Evolutionary conservation across 2,329 filamentous ascomycete species (phyloP).

Genomic region (Neofusicoccum kwambonambiense): DNA sequence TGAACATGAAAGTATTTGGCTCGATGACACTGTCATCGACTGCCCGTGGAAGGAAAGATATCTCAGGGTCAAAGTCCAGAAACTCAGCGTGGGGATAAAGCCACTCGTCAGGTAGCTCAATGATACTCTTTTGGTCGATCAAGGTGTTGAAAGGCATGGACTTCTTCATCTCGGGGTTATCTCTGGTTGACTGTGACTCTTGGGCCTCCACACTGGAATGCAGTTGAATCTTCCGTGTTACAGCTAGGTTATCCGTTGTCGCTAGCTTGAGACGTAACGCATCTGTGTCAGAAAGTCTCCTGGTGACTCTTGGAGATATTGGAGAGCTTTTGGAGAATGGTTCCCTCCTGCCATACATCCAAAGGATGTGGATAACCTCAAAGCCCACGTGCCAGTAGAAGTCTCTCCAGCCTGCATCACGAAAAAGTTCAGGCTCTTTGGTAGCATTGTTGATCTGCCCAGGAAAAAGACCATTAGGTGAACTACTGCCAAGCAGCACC

Average conservation of each 20-base stretch:
- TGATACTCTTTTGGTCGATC: background rate
- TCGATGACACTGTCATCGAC: background rate
- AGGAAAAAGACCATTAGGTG: background rate
- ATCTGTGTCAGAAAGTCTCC: too few species aligned
- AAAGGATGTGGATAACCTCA: conserved; percentile 18
- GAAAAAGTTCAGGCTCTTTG: background rate
- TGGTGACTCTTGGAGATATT: too few species aligned
- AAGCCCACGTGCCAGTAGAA: conserved; percentile 15
- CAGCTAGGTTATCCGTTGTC: too few species aligned
- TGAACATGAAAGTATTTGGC: too few species aligned
- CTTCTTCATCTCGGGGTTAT: background rate
- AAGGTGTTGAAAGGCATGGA: background rate
- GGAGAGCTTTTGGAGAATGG: too few species aligned
- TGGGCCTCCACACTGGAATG: too few species aligned
- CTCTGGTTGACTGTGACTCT: background rate
- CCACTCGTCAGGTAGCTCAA: background rate
- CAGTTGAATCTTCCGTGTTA: too few species aligned
- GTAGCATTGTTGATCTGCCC: background rate
- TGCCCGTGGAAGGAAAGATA: too few species aligned
- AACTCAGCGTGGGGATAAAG: background rate
- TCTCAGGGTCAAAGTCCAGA: background rate
- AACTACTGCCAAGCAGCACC: background rate
- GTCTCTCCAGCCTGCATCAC: background rate
- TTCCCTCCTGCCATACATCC: background rate
- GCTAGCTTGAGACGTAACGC: too few species aligned